Conservation (phyloP, 2,329 filamentous ascomycete species). For the Curvularia lunata region DNA sequence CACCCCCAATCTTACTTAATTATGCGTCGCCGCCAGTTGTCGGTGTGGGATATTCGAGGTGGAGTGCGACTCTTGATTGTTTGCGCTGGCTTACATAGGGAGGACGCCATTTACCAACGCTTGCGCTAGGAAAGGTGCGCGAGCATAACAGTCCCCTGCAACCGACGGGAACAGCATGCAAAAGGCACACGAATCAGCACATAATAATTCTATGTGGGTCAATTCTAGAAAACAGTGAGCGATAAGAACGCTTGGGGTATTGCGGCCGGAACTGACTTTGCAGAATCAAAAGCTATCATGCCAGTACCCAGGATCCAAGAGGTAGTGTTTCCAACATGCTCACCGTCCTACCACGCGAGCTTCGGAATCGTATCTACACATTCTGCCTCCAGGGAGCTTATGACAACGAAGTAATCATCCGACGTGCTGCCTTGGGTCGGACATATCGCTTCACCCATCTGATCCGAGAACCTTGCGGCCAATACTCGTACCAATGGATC, state of each 20-base stretch:
- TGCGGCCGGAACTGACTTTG: constrained; percentile 2
- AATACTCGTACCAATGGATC: constrained; percentile 26
- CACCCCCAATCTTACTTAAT: not conserved
- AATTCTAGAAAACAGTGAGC: constrained; percentile 7
- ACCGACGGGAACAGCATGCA: constrained; percentile 3
- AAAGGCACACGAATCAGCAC: not conserved
- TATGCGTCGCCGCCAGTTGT: constrained; percentile 5
- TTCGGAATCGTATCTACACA: constrained; percentile 28
- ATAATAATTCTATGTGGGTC: not conserved
- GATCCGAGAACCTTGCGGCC: constrained; percentile 19
- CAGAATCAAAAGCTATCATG: constrained; percentile 1
- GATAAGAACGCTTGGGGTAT: not conserved
- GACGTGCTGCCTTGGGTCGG: constrained; percentile 7
- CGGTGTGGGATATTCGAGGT: constrained; percentile 7
- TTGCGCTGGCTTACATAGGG: not conserved
- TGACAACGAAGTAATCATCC: constrained; percentile 31
- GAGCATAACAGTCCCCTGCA: not conserved
- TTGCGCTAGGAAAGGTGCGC: not conserved
- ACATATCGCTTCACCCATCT: constrained; percentile 15
- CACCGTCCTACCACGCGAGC: constrained; percentile 26
- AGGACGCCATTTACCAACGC: not conserved
- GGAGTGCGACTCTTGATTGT: not conserved
- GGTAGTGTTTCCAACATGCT: constrained; percentile 11
- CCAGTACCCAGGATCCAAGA: not conserved
- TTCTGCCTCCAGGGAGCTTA: constrained; percentile 26